These are phyloP conservation scores for Thelonectria olida DNA, from an alignment of 2,329 filamentous ascomycete genomes.

Conservation along the genomic window DNA sequence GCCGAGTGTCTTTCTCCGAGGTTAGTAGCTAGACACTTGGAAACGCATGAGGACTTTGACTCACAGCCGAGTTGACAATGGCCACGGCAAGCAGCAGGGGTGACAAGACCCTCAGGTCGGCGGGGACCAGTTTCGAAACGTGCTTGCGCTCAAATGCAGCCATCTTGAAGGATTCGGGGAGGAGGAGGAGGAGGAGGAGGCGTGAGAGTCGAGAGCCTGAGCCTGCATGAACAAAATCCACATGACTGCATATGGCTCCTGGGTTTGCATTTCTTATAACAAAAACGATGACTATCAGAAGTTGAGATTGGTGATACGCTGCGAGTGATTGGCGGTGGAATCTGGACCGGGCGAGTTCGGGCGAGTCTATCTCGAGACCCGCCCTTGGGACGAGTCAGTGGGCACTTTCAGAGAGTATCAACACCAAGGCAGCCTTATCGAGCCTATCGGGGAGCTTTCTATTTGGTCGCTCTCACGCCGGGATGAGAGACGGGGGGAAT, in stretches of 20 bases:
- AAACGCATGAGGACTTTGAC: background rate
- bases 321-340: constrained; percentile 1
- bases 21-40: background rate
- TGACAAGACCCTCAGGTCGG: constrained; percentile 11
- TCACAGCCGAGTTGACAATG: constrained; percentile 24
- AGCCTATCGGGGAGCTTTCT: background rate
- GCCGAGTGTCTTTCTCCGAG: constrained; percentile 31
- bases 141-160: constrained; percentile 18
- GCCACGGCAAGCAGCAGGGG: constrained; percentile 15
- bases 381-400: background rate
- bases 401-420: too few species aligned
- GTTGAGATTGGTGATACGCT: constrained; percentile 3
- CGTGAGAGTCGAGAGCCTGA: background rate
- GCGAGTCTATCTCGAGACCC: constrained; percentile 10
- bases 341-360: constrained; percentile 16
- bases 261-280: constrained; percentile 5
- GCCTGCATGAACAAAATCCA: background rate
- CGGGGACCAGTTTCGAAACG: constrained; percentile 19
- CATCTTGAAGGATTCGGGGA: background rate
- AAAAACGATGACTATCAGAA: background rate
- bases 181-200: background rate
- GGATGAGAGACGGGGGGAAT: too few species aligned
- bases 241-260: too few species aligned
- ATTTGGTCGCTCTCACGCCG: too few species aligned
- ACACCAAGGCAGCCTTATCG: too few species aligned